Evolutionary conservation across 2,329 filamentous ascomycete genomes (phyloP).

Genomic region (Penicillium capsulatum): DNA sequence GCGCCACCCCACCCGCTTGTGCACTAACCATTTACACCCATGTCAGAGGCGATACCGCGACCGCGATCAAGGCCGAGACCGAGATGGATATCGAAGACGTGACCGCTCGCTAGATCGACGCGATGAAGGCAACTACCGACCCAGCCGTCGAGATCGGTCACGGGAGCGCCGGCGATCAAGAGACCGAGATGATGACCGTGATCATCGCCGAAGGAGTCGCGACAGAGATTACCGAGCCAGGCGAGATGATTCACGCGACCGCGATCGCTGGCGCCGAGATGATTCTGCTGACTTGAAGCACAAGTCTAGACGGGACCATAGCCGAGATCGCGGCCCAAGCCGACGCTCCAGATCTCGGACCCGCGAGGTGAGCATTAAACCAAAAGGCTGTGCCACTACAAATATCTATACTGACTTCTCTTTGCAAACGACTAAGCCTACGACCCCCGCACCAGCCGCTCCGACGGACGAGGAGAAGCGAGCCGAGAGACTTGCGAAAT

Average conservation of each 20-base stretch:
- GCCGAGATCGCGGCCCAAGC: constrained; percentile 51
- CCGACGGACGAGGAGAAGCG: constrained; percentile 71
- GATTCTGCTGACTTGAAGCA: constrained; percentile 66
- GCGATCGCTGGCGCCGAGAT: constrained; percentile 60
- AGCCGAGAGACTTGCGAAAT: constrained; percentile 71
- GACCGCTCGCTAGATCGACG: constrained; percentile 61
- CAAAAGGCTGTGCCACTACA: background rate
- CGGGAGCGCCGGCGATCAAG: constrained; percentile 61
- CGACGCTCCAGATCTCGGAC: constrained; percentile 50
- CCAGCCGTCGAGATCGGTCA: constrained; percentile 58
- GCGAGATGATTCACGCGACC: constrained; percentile 70
- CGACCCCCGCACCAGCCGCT: constrained; percentile 42
- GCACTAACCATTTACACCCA: constrained; percentile 11
- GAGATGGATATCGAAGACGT: constrained; percentile 59
- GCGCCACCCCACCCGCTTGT: background rate
- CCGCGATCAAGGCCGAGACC: constrained; percentile 53
- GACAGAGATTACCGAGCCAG: constrained; percentile 65
- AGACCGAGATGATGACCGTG: constrained; percentile 54
- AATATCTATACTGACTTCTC: constrained; percentile 3
- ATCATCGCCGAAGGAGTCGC: constrained; percentile 60
- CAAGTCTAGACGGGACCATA: constrained; percentile 64
- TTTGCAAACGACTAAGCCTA: constrained; percentile 50
- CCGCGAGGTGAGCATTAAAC: constrained; percentile 54
- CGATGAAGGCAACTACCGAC: constrained; percentile 59
- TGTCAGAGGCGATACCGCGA: constrained; percentile 51